Conservation (phyloP, 768 basidiomycete species). For the Tulasnella sp. region DNA sequence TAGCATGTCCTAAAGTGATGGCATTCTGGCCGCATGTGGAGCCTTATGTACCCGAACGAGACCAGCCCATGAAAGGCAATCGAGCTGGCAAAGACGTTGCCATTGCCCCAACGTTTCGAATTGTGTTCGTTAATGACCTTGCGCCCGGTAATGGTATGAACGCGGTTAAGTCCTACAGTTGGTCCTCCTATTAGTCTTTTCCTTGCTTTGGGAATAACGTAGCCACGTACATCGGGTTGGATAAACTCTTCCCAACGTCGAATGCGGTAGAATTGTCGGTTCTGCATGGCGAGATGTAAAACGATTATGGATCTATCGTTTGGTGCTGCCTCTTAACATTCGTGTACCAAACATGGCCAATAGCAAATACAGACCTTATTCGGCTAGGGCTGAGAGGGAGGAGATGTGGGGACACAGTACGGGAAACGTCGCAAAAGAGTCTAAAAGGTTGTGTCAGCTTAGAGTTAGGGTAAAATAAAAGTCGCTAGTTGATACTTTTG, state of each 20-base stretch:
- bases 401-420: conserved; percentile 10
- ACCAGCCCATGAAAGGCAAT: not conserved
- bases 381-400: conserved; percentile 2
- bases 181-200: not conserved
- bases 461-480: not conserved
- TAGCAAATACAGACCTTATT: not conserved
- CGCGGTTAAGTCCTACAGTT: conserved; percentile 21
- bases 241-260: conserved; percentile 25
- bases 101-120: conserved; percentile 13
- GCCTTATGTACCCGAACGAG: not conserved
- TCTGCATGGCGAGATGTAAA: conserved; percentile 6
- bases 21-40: not conserved
- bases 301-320: conserved; percentile 12
- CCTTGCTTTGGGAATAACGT: not conserved
- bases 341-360: too few species aligned
- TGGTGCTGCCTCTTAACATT: too few species aligned
- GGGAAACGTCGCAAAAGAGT: conserved; percentile 14
- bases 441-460: not conserved
- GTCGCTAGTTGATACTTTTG: not conserved
- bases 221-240: conserved; percentile 15
- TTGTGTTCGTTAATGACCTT: conserved; percentile 12
- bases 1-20: not conserved
- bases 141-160: conserved; percentile 23
- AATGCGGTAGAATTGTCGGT: not conserved
- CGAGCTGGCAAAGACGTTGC: conserved; percentile 10